Base-by-base conservation (phyloP, 805 yeast species). In the Komagataella populi region DNA sequence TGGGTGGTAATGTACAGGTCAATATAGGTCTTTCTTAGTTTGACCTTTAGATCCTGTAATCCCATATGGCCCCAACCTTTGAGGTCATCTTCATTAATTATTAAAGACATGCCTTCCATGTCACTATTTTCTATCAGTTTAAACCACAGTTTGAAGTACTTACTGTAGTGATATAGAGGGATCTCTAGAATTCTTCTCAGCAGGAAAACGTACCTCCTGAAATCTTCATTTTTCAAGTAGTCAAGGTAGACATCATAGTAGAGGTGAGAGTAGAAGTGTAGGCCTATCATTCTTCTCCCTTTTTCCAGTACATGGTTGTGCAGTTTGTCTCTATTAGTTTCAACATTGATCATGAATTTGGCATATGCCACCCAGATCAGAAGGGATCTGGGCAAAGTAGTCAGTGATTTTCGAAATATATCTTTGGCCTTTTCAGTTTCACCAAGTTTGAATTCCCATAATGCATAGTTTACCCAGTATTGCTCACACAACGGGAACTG, bases 1-100 rank as follows among this genome's bases (percentile, higher is more conserved):
- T 81, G 87, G 0, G 77, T 76, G 0, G 80, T 71, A 23, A 78
- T 76, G 59, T 72, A 81, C 3, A 71, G 64, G 58, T 81, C 85
- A 3, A 73, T 70, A 54, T 71, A 74, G 5, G 68, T 56, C 55
- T 79, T 78, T 53, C 72, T 73, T 43, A 79, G 55, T 50, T 69
- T 71, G 3, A 61, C 56, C 44, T 67, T 62, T 45, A 65, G 51
- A 51, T 72, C 67, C 51, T 61, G 59, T 43, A 60, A 54, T 4
- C 44, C 43, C 51, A 54, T 39, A 49, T 51, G 20, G 51, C 56
- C 45, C 53, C 47, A 2, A 47, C 50, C 45, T 52, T 5, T 49
- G 8, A 20, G 54, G 48, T 20, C 52, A 44, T 64, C 67, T 16
- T 58, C 56, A 22, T 20, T 20, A 10, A 64, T 48, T 7, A 66